Evolutionary conservation across 352 stramenopile species (phyloP).

Genomic region (Globisporangium paroecandrum): DNA sequence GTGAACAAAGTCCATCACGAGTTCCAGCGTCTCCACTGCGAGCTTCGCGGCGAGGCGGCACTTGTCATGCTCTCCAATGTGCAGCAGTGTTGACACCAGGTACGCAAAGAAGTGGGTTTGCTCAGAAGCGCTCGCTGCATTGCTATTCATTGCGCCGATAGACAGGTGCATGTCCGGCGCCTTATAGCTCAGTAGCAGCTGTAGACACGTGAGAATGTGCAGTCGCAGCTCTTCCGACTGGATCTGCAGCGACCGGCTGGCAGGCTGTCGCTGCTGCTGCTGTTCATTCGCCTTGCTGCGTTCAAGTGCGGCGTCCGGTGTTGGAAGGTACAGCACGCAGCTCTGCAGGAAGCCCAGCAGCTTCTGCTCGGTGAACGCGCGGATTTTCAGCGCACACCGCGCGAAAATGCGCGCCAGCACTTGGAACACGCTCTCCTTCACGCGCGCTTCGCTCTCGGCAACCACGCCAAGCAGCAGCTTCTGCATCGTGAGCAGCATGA

Average conservation of each 20-base stretch:
- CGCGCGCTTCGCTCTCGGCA: conserved; percentile 10
- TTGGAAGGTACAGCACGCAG: conserved; percentile 53
- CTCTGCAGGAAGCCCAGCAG: conserved; percentile 50
- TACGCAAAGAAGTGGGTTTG: conserved; percentile 72
- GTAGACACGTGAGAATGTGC: conserved; percentile 41
- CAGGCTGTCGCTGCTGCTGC: background rate
- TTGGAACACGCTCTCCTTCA: conserved; percentile 32
- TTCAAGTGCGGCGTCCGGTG: conserved; percentile 24
- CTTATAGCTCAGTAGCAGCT: conserved; percentile 28
- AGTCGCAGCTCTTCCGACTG: conserved; percentile 66
- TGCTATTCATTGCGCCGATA: conserved; percentile 10
- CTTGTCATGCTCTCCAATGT: conserved; percentile 51
- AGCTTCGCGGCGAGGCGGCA: conserved; percentile 37
- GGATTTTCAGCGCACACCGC: conserved; percentile 30
- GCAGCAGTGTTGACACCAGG: conserved; percentile 51
- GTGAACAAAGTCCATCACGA: conserved; percentile 36
- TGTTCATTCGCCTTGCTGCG: background rate
- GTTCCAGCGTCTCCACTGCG: conserved; percentile 39
- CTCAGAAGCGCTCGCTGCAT: conserved; percentile 14
- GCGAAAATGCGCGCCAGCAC: conserved; percentile 32
- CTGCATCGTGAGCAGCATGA: conserved; percentile 63
- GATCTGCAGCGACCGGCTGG: conserved; percentile 11
- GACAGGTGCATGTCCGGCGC: conserved; percentile 6
- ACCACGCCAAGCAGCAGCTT: conserved; percentile 45
- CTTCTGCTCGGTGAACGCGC: conserved; percentile 17